A percentile compares a stretch with the other conserved stretches of the same genome.
These are phyloP conservation scores for Neurospora hispaniola DNA, from an alignment of 495 filamentous ascomycete species.

Conservation along the genomic window DNA sequence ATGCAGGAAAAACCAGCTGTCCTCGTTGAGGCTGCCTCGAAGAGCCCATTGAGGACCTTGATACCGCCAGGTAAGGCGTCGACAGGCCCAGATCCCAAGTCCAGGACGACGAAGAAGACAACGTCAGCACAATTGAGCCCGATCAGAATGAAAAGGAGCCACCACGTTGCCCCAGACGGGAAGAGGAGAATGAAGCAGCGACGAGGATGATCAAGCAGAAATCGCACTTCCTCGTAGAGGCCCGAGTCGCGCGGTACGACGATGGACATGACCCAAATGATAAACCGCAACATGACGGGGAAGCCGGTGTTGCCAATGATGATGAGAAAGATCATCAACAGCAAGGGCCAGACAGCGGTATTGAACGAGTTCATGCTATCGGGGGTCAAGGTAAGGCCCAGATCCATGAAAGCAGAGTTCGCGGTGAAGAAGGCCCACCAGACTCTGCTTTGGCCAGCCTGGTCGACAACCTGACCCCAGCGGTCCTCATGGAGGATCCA, in stretches of 20 bases:
- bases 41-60: constrained; percentile 71
- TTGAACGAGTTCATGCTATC: constrained; percentile 89
- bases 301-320: constrained; percentile 92
- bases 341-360: constrained; percentile 58
- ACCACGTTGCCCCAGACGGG: constrained; percentile 85
- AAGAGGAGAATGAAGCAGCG: constrained; percentile 93
- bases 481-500: constrained; percentile 60
- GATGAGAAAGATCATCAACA: constrained; percentile 71
- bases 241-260: constrained; percentile 47
- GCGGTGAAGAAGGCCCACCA: constrained; percentile 94
- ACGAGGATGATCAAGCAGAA: constrained; percentile 86
- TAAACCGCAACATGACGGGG: constrained; percentile 80
- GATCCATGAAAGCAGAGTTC: constrained; percentile 78
- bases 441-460: constrained; percentile 48
- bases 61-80: constrained; percentile 51
- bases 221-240: constrained; percentile 78
- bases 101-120: constrained; percentile 81
- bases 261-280: constrained; percentile 67
- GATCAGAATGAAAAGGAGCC: constrained; percentile 81
- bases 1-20: constrained; percentile 82
- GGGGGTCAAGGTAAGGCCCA: constrained; percentile 78
- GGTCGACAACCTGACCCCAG: constrained; percentile 51
- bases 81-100: constrained; percentile 61
- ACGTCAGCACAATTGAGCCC: constrained; percentile 72
- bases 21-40: constrained; percentile 76